Base-by-base conservation (phyloP, 768 basidiomycete species). In the Mycena vulgaris region DNA sequence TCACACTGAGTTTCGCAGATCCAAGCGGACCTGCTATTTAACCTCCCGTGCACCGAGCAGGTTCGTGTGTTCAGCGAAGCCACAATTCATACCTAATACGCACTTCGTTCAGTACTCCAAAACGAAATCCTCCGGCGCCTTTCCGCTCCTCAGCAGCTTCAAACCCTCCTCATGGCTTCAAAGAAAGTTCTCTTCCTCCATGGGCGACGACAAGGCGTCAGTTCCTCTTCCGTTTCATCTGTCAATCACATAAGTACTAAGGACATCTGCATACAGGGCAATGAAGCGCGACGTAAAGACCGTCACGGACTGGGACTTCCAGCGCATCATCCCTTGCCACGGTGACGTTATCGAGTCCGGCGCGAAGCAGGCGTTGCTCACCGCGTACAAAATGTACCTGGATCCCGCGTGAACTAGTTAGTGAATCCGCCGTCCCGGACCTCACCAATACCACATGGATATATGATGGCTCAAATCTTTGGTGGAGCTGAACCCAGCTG, bases 21-120 rank as follows among this genome's bases (percentile, higher is more conserved):
- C n/a, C 30, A 93, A 78, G 96, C 94, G 0, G 96, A 98, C 79
- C 81, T 98, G 52, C 77, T 97, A 1, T 89, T 95, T 83, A 96
- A 96, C 81, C 83, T 97, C 13, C 95, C 95, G 0, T 83, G 89
- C 9, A 90, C 80, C 3, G 95, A 97, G 80, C 95, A 96, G 82
- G 90, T 90, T 63, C 33, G 75, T 66, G 1, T 35, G 13, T 17
- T 6, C 17, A n/a, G 3, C 27, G 7, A 3, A 21, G 2, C 17
- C 5, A 16, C 21, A 25, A 45, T 63, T 17, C 17, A n/a, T 30
- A n/a, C 39, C 2, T 25, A 42, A 7, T 21, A 16, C 37, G 37
- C 5, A 56, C 67, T 25, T 59, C 52, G 30, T 11, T 56, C 39
- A 86, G 84, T 87, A 86, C 70, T 85, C 85, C 14, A 86, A 84